Evolutionary conservation across 768 basidiomycete genomes (phyloP).

Genomic region (Lactifluus piperatus): DNA sequence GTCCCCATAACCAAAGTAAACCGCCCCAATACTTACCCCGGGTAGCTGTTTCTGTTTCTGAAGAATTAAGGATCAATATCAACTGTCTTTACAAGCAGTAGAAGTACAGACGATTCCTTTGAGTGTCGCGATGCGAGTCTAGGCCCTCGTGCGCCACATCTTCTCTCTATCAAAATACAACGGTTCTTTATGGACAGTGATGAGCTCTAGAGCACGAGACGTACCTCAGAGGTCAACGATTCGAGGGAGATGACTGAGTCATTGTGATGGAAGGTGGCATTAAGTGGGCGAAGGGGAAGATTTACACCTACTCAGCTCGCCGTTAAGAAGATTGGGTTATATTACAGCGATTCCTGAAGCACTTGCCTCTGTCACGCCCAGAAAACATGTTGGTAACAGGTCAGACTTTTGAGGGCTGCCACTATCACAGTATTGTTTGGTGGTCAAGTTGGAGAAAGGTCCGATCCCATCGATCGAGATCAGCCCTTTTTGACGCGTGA

Average conservation of each 20-base stretch:
- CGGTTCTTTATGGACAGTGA: neutral
- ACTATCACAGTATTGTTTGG: neutral
- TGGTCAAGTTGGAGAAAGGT: neutral
- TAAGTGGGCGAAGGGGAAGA: neutral
- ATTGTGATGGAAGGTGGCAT: neutral
- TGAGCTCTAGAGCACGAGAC: neutral
- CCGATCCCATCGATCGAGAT: neutral
- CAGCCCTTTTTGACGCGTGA: neutral
- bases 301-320: neutral
- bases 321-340: neutral
- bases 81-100: neutral
- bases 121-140: neutral
- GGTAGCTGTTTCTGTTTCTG: neutral
- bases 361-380: neutral
- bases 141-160: neutral
- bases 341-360: neutral
- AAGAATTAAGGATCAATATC: neutral
- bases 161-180: neutral
- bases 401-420: neutral
- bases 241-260: conserved; percentile 7
- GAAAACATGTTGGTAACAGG: neutral
- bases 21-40: neutral
- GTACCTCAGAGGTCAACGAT: conserved; percentile 4
- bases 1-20: neutral
- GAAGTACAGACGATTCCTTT: neutral